A percentile compares a stretch with the other conserved stretches of the same genome.
phyloP scores from a whole-genome alignment of 208 protist genomes.

The Naegleria fowleri region DNA sequence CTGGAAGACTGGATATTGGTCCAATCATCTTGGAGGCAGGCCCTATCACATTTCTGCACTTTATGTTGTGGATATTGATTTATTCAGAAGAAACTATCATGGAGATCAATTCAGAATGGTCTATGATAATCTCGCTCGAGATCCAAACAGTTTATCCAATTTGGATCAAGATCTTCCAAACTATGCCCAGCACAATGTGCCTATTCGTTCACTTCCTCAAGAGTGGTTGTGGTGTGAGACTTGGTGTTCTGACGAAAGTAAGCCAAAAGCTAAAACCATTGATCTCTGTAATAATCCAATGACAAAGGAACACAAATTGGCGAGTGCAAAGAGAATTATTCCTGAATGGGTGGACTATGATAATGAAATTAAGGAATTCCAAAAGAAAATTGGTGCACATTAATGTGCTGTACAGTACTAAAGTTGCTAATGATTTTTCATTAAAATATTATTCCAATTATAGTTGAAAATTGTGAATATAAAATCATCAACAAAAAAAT shows the following conservation, averaged over 20 bases:
- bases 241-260: conserved; percentile 88
- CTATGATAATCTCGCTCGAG: conserved; percentile 74
- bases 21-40: conserved; percentile 72
- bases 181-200: conserved; percentile 79
- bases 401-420: not conserved
- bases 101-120: conserved; percentile 80
- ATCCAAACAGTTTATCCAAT: conserved; percentile 81
- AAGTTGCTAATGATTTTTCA: not conserved
- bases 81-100: conserved; percentile 68
- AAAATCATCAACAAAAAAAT: too few species aligned
- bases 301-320: conserved; percentile 89
- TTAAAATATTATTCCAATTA: not conserved
- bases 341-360: conserved; percentile 77
- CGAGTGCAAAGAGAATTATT: conserved; percentile 78
- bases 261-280: conserved; percentile 89
- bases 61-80: conserved; percentile 86
- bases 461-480: not conserved
- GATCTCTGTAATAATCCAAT: conserved; percentile 94
- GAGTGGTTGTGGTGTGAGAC: conserved; percentile 98
- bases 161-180: conserved; percentile 94
- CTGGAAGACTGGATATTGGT: conserved; percentile 88
- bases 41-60: conserved; percentile 97
- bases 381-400: conserved; percentile 30
- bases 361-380: conserved; percentile 51
- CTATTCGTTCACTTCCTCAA: conserved; percentile 91